Evolutionary conservation across 371 early-diverging fungal genomes (phyloP).

Genomic region (Rhizopus arrhizus): DNA sequence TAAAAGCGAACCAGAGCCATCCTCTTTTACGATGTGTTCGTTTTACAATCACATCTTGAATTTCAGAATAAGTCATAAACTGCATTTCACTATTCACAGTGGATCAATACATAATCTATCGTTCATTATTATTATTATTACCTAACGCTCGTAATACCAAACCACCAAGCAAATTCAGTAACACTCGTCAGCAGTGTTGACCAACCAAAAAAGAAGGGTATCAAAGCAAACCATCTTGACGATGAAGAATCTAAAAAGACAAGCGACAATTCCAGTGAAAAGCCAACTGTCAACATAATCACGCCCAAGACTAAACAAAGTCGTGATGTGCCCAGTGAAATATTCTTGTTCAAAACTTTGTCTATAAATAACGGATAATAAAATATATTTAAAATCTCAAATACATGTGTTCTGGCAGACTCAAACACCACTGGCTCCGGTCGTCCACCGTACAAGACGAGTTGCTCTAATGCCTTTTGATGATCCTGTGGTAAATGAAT

Average conservation of each 20-base stretch:
- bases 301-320: slow-evolving; percentile 29
- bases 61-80: slow-evolving; percentile 36
- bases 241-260: slow-evolving; percentile 35
- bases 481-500: slow-evolving; percentile 52
- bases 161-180: slow-evolving; percentile 52
- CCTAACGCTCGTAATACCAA: slow-evolving; percentile 43
- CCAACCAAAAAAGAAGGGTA: slow-evolving; percentile 51
- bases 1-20: slow-evolving; percentile 32
- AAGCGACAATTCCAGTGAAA: slow-evolving; percentile 42
- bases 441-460: slow-evolving; percentile 42
- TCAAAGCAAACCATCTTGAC: slow-evolving; percentile 39
- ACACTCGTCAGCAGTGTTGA: slow-evolving; percentile 36
- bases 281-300: slow-evolving; percentile 38
- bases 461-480: neutral
- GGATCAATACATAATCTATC: neutral
- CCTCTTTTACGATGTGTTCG: slow-evolving; percentile 44
- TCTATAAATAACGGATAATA: slow-evolving; percentile 54
- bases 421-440: slow-evolving; percentile 55
- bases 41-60: slow-evolving; percentile 46
- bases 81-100: slow-evolving; percentile 33
- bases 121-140: slow-evolving; percentile 12
- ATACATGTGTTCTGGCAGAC: slow-evolving; percentile 48
- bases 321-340: slow-evolving; percentile 25
- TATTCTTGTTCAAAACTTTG: slow-evolving; percentile 39
- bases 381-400: slow-evolving; percentile 52